Percentiles rank a stretch among this genome's conserved stretches.
These are phyloP conservation scores for Populus trichocarpa DNA, from an alignment of 441 rosid genomes.

Conservation along the genomic window DNA sequence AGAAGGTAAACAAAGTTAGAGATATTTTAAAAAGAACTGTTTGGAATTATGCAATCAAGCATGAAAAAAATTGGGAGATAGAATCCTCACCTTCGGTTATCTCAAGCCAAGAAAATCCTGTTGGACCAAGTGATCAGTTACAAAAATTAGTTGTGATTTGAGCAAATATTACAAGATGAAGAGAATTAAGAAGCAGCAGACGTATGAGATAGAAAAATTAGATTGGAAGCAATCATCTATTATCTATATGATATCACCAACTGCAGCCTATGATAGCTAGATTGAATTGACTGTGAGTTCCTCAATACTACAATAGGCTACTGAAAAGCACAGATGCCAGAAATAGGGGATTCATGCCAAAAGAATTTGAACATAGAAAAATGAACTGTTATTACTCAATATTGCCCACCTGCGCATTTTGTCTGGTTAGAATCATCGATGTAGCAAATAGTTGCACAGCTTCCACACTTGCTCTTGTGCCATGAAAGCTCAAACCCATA, in stretches of 20 bases:
- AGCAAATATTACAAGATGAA: neutral
- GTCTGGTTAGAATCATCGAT: neutral
- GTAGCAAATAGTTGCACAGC: neutral
- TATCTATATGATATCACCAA: too few species aligned
- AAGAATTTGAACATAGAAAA: neutral
- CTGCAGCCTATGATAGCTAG: neutral
- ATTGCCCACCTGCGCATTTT: neutral
- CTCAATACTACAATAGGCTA: neutral
- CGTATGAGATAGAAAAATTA: too few species aligned
- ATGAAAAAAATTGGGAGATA: neutral
- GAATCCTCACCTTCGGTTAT: neutral
- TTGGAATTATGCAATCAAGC: too few species aligned
- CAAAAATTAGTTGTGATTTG: neutral
- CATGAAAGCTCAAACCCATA: constrained; percentile 10
- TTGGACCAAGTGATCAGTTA: neutral
- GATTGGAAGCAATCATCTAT: too few species aligned
- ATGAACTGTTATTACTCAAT: too few species aligned
- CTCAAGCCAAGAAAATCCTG: neutral
- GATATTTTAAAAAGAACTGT: neutral
- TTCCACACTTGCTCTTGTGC: neutral
- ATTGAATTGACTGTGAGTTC: too few species aligned
- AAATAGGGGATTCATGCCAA: neutral
- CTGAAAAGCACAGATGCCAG: too few species aligned
- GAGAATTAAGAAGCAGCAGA: too few species aligned
- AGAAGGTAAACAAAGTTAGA: neutral